phyloP scores from a whole-genome alignment of 148 eudicot species.

The Agrostemma githago region DNA sequence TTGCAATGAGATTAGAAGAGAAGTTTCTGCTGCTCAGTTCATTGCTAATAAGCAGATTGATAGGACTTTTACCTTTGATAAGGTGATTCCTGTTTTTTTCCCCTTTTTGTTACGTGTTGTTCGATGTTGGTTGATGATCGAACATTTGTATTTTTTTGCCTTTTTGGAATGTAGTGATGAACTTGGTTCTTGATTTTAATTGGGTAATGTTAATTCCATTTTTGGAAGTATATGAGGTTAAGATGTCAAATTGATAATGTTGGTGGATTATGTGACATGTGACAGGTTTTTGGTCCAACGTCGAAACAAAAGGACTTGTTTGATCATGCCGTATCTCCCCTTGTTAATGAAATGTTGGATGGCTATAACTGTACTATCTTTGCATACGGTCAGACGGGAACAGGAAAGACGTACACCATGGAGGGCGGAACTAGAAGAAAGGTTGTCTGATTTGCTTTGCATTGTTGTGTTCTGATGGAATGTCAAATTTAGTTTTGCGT shows the following conservation, averaged over 20 bases:
- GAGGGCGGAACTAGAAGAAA: constrained; percentile 96
- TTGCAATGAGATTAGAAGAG: constrained; percentile 81
- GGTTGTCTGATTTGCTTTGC: constrained; percentile 34
- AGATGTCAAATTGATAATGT: constrained; percentile 11
- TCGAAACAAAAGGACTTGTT: constrained; percentile 85
- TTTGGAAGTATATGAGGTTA: not conserved
- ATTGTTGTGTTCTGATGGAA: not conserved
- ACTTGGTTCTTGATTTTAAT: not conserved
- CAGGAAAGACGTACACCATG: constrained; percentile 99
- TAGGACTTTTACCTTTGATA: constrained; percentile 79
- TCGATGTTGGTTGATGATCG: not conserved
- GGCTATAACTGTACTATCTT: constrained; percentile 98
- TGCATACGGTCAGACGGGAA: constrained; percentile 99
- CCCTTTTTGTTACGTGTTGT: not conserved
- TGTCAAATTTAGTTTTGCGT: not conserved
- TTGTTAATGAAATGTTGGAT: constrained; percentile 90
- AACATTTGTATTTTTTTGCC: not conserved
- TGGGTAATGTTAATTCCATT: not conserved
- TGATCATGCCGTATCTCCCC: constrained; percentile 81
- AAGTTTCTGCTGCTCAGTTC: constrained; percentile 79
- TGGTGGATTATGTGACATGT: constrained; percentile 8
- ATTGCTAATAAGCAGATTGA: constrained; percentile 98
- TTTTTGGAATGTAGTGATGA: not conserved
- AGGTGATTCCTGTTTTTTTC: constrained; percentile 40
- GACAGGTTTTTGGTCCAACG: constrained; percentile 87